Evolutionary conservation across 148 eudicot genomes (phyloP), one percentile per base, ranked within the genome.

Genomic region (Nepenthes gracilis): DNA sequence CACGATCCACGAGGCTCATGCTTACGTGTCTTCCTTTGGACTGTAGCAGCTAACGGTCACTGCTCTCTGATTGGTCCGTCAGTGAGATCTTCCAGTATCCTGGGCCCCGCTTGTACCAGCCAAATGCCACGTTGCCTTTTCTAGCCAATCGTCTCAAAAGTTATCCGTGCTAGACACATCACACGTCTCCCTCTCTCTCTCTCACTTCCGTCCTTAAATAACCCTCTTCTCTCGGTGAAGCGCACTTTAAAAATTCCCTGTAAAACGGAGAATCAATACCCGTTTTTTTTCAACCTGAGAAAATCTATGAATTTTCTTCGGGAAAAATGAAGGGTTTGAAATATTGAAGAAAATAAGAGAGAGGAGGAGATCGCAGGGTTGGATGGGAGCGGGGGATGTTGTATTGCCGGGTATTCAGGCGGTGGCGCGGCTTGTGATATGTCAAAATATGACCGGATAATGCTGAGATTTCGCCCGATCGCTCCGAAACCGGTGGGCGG

Each of bases 381-480:
- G 79, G 78, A 65, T 5, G 70, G 81, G 9, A 67, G 76, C 1
- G 86, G 94, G 35, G 92, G 86, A 45, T 82, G 90, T 66, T 84
- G 91, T 69, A 75, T 83, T 54, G 81, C 85, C 1, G 67, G 80
- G 48, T 78, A 84, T 52, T 48, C 72, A 36, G 79, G 74, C 38
- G 61, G 56, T 33, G 54, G 72, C 9, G 55, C 62, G 33, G 62
- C 32, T 13, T 73, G 23, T 60, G 78, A 80, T 45, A 61, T 63
- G 60, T 74, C 93, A 35, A 72, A 76, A 54, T 63, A 85, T 40
- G 85, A 83, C 58, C 75, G 66, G 40, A 85, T 92, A 66, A 88
- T 92, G 97, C 81, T 78, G 5, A 77, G 71, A 35, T 92, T 69
- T 64, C 83, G 97, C 9, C 97, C 96, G 38, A 92, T 92, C 40